Conservation (phyloP, 352 stramenopile genomes). For the Globisporangium abappressorium region DNA sequence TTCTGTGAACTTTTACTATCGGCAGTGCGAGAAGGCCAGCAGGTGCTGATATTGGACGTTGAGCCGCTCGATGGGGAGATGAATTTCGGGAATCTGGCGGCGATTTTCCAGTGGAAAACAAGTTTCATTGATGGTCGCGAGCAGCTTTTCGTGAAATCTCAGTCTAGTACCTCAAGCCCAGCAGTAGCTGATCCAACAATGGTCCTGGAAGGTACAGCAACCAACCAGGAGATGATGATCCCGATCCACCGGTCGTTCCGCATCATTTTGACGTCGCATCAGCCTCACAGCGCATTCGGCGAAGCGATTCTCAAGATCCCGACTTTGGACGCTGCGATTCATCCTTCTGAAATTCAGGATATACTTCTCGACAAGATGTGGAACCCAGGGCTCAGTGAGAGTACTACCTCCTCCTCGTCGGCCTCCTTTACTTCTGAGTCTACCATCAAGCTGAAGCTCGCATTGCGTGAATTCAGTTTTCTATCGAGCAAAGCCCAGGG, state of each 20-base stretch:
- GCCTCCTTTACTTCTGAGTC: conserved; percentile 10
- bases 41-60: conserved; percentile 59
- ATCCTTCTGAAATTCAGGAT: conserved; percentile 29
- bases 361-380: conserved; percentile 52
- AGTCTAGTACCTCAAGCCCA: neutral
- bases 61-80: conserved; percentile 36
- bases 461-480: conserved; percentile 28
- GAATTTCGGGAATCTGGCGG: conserved; percentile 14
- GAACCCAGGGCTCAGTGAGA: conserved; percentile 16
- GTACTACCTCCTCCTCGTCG: too few species aligned
- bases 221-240: conserved; percentile 11
- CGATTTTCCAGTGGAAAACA: conserved; percentile 36
- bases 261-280: conserved; percentile 40
- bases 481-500: conserved; percentile 21
- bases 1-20: conserved; percentile 30
- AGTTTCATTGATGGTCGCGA: conserved; percentile 17
- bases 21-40: conserved; percentile 43
- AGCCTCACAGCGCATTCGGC: conserved; percentile 31
- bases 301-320: conserved; percentile 33
- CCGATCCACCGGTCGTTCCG: conserved; percentile 39
- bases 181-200: neutral
- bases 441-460: conserved; percentile 21
- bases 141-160: conserved; percentile 22
- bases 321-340: conserved; percentile 28
- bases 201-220: neutral